Base-by-base conservation (phyloP, 257 asterid genomes). In the Ophiorrhiza pumila region DNA sequence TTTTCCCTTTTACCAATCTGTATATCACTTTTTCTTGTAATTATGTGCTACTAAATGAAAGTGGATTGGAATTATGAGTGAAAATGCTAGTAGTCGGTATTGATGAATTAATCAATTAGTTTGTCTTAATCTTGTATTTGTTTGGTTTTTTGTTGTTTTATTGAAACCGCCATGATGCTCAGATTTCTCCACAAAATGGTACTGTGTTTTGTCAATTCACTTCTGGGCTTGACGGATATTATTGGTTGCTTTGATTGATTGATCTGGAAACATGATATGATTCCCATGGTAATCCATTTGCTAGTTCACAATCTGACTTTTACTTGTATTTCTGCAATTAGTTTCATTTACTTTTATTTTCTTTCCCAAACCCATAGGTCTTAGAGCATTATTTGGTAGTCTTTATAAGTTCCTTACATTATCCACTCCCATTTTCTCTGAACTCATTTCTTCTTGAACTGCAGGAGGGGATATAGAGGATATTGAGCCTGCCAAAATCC, bases 401-500 rank as follows among this genome's bases (percentile, higher is more conserved):
- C 11, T 32, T 41, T 3, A 55, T 64, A 39, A 22, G 57, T 17
- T n/a, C 31, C 37, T n/a, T 43, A 2, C 10, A 47, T 43, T 53
- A 45, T 46, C 17, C 53, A 56, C 53, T 68, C 49, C 25, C 23
- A n/a, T 73, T 11, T 11, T 61, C 57, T 22, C 34, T n/a, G 23
- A n/a, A 32, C 34, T 71, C 23, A 53, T 35, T 3, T 60, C 4
- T 55, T 50, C 23, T 59, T 22, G 18, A 61, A 37, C 32, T 12
- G 47, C 88, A 89, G 97, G 81, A 74, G 91, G 88, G 73, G 96
- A 91, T 81, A 52, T 86, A 41, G 97, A 89, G 84, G 87, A 82
- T 79, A 81, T 46, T 56, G 74, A 83, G 58, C 91, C 87, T 66
- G 75, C 76, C 43, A 91, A 87, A 85, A 52, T 80, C 61, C 82